phyloP scores from a whole-genome alignment of 306 rosid species.

The Purshia tridentata region DNA sequence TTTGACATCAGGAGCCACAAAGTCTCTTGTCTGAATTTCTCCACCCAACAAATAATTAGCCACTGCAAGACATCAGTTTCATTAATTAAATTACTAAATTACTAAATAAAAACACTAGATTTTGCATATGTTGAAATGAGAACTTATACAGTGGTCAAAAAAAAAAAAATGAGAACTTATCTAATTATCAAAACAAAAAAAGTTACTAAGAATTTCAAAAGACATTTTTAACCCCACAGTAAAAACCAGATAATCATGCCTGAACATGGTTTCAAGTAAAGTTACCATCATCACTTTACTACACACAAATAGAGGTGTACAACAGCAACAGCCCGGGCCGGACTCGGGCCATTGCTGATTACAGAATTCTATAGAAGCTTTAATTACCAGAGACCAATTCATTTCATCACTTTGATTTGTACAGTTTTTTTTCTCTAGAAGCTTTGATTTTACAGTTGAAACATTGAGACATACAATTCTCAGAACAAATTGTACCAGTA shows the following conservation, averaged over 20 bases:
- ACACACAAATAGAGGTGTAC: no score
- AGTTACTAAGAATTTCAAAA: neutral
- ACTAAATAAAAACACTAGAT: neutral
- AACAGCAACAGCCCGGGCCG: no score
- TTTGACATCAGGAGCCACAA: constrained; percentile 54
- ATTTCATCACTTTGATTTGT: neutral
- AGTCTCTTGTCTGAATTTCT: constrained; percentile 74
- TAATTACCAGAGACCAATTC: neutral
- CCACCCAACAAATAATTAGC: constrained; percentile 65
- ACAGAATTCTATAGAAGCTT: no score
- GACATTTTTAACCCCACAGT: neutral
- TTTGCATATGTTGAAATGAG: neutral
- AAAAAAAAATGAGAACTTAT: no score
- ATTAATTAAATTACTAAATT: constrained; percentile 21
- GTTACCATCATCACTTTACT: constrained; percentile 12
- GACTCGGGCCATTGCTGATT: neutral
- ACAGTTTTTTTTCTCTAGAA: neutral
- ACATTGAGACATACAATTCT: neutral
- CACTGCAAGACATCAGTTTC: constrained; percentile 50
- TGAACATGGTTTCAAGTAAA: constrained; percentile 6
- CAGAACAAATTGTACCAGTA: neutral
- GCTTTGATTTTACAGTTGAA: neutral
- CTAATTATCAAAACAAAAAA: constrained; percentile 11
- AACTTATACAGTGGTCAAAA: no score
- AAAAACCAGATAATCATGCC: neutral